A percentile compares a stretch with the other conserved stretches of the same genome.
Evolutionary conservation across 805 yeast genomes (phyloP).

Genomic region (Metschnikowia henanensis): DNA sequence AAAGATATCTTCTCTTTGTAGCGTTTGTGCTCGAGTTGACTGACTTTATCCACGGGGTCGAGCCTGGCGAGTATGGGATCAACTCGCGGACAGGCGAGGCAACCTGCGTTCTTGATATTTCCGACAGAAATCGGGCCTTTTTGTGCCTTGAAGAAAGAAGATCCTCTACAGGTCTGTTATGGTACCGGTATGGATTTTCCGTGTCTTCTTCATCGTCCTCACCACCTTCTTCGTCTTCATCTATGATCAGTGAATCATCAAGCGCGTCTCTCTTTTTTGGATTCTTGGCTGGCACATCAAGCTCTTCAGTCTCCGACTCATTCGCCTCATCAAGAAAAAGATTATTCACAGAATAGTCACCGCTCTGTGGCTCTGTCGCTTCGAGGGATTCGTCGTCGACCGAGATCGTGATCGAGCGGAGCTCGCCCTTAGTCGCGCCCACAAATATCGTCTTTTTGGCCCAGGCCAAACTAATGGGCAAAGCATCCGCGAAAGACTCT

Average conservation of each 20-base stretch:
- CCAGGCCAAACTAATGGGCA: constrained; percentile 32
- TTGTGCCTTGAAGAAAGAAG: constrained; percentile 13
- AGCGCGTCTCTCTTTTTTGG: constrained; percentile 24
- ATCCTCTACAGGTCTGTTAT: constrained; percentile 17
- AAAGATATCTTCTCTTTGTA: constrained; percentile 61
- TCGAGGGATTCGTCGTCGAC: constrained; percentile 6
- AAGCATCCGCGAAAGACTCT: constrained; percentile 27
- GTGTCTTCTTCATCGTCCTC: constrained; percentile 23
- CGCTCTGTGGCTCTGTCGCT: neutral
- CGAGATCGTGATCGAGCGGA: constrained; percentile 24
- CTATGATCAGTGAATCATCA: constrained; percentile 39
- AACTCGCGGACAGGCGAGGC: neutral
- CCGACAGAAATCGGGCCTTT: constrained; percentile 8
- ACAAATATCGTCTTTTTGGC: constrained; percentile 30
- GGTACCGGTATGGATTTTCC: constrained; percentile 8
- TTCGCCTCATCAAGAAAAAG: constrained; percentile 20
- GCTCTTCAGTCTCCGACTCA: constrained; percentile 16
- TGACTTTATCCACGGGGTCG: constrained; percentile 69
- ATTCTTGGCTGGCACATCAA: constrained; percentile 27
- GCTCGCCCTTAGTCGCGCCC: constrained; percentile 46
- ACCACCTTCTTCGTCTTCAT: constrained; percentile 34
- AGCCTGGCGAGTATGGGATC: constrained; percentile 80
- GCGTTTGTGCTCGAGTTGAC: constrained; percentile 30
- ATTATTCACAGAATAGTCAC: constrained; percentile 7
- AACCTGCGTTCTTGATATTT: neutral